Conservation (phyloP, 2,329 filamentous ascomycete genomes). For the Epichloe gansuensis region DNA sequence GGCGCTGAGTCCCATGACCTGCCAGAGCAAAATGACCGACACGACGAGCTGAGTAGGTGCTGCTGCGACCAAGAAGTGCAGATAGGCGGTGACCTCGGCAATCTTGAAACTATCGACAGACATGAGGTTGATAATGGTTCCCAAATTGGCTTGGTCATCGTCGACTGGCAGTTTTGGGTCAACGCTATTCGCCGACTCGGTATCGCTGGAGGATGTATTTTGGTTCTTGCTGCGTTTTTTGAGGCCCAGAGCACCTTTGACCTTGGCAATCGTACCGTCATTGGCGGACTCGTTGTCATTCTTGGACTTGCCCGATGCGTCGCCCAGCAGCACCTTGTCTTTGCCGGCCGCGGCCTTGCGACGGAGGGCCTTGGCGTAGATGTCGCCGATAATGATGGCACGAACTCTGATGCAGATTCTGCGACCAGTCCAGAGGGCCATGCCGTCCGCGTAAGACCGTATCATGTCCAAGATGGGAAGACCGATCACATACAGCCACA, state of each 20-base stretch:
- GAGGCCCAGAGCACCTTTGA: conserved; percentile 46
- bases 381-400: conserved; percentile 91
- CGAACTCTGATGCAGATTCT: conserved; percentile 88
- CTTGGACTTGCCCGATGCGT: conserved; percentile 26
- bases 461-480: conserved; percentile 73
- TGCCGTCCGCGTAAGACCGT: conserved; percentile 70
- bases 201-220: conserved; percentile 18
- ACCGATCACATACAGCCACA: conserved; percentile 91
- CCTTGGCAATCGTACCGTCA: conserved; percentile 30
- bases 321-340: conserved; percentile 58
- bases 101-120: conserved; percentile 99
- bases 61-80: conserved; percentile 89
- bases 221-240: conserved; percentile 44
- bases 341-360: conserved; percentile 71
- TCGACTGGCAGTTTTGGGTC: conserved; percentile 22
- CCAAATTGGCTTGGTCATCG: conserved; percentile 75
- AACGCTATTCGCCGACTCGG: conserved; percentile 22
- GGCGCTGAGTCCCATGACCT: conserved; percentile 82
- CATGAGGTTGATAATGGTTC: conserved; percentile 99
- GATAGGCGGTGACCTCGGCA: conserved; percentile 82
- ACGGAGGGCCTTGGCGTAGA: conserved; percentile 89
- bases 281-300: conserved; percentile 19
- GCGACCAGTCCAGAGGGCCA: conserved; percentile 84
- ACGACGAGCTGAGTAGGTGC: conserved; percentile 81
- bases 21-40: conserved; percentile 70